phyloP scores from a whole-genome alignment of 805 yeast species.

The Lipomyces yamadae region DNA sequence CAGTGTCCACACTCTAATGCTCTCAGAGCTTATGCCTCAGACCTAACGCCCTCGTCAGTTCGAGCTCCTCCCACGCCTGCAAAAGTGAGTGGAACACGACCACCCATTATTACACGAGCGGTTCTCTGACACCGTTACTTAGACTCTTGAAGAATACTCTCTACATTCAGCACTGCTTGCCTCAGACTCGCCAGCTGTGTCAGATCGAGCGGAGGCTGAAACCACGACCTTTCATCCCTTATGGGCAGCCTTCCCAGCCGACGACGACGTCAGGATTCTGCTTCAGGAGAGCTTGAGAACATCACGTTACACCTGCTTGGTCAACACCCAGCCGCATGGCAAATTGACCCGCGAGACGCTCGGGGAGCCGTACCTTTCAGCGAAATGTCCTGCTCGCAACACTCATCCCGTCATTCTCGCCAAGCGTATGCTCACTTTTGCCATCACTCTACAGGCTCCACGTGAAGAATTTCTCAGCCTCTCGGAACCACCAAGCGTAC shows the following conservation, averaged over 20 bases:
- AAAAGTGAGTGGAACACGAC: background rate
- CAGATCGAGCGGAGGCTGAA: background rate
- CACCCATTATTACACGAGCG: background rate
- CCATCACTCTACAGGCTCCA: background rate
- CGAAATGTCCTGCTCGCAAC: background rate
- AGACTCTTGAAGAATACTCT: background rate
- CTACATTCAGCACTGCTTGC: background rate
- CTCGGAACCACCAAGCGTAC: background rate
- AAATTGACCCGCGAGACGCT: background rate
- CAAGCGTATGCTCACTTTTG: background rate
- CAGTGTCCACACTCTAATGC: background rate
- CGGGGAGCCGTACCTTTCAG: background rate
- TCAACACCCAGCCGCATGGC: background rate
- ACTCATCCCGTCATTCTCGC: slow-evolving; percentile 8
- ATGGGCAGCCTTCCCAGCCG: background rate
- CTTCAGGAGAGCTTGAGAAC: slow-evolving; percentile 1
- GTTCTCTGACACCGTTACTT: background rate
- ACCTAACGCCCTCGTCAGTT: background rate
- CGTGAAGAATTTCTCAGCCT: background rate
- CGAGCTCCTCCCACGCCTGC: background rate
- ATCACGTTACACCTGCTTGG: background rate
- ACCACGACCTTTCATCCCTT: background rate
- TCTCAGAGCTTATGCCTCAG: background rate
- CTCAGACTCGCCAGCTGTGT: slow-evolving; percentile 1
- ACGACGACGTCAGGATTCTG: background rate